Evolutionary conservation across 306 rosid genomes (phyloP), one percentile per base, ranked within the genome.

Genomic region (Adenanthera pavonina): DNA sequence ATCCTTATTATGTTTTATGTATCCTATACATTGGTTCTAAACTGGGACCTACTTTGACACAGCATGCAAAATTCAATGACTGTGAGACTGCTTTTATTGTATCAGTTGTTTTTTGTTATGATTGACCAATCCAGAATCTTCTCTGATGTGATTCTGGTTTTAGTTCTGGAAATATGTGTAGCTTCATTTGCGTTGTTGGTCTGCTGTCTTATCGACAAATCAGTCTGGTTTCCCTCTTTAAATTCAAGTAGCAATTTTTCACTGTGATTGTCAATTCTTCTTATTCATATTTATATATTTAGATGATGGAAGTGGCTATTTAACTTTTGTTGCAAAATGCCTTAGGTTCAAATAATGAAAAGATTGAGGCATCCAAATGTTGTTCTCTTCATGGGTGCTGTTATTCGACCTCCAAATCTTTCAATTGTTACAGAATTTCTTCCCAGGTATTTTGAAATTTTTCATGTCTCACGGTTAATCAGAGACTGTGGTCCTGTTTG

Each of bases 301-400:
- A 53, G 41, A 67, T 30, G 74, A 74, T 69, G 44, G 46, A 75
- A 69, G 17, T 34, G 81, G 64, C 51, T 77, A 25, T 56, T 80
- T 80, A 80, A 76, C 74, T 83, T 69, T 59, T 83, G 80, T 33
- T 79, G 76, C 82, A 73, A 78, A 69, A 82, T 89, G 78, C 78
- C 79, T 57, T 80, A 94, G 97, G 97, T 94, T 68, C 89, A 89
- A 78, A 85, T 94, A 81, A 94, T 94, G 98, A 94, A 94, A 90
- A 86, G 92, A 78, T 80, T 94, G 78, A 88, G 98, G 89, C 98
- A 94, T 92, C 97, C 98, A 33, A 94, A 94, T 84, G 97, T 92
- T 79, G 97, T 94, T 92, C 97, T 94, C 78, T 94, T 94, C 92
- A 94, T 94, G 98, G 98, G 97, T 83, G 98, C 94, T 36, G 92